These are phyloP conservation scores for Nitzschia inconspicua DNA, from an alignment of 108 stramenopile genomes.

Conservation along the genomic window DNA sequence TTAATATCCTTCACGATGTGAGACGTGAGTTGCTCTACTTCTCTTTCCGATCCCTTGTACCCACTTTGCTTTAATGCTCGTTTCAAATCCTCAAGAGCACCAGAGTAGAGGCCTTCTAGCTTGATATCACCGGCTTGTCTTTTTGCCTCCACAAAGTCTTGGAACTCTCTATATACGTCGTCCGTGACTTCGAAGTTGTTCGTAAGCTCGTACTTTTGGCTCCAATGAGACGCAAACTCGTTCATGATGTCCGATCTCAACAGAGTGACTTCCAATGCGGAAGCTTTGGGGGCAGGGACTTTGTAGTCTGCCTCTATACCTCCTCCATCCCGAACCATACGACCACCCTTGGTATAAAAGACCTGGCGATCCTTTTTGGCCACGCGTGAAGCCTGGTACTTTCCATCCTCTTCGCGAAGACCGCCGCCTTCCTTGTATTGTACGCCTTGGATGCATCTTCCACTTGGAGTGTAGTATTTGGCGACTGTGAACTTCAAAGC, in stretches of 20 bases:
- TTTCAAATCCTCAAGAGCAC: conserved; percentile 63
- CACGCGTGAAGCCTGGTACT: conserved; percentile 56
- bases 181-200: conserved; percentile 80
- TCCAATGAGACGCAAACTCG: conserved; percentile 88
- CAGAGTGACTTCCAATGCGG: conserved; percentile 83
- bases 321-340: conserved; percentile 87
- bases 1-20: conserved; percentile 68
- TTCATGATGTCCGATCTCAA: conserved; percentile 65
- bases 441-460: conserved; percentile 87
- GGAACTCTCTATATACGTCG: conserved; percentile 67
- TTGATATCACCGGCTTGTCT: conserved; percentile 70
- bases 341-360: conserved; percentile 73
- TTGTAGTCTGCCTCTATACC: conserved; percentile 91
- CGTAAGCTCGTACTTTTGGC: conserved; percentile 58
- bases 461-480: conserved; percentile 96
- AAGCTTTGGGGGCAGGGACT: conserved; percentile 77
- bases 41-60: conserved; percentile 58
- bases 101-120: conserved; percentile 65
- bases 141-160: conserved; percentile 61
- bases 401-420: conserved; percentile 29
- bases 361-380: conserved; percentile 61
- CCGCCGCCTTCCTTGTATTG: conserved; percentile 78
- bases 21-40: conserved; percentile 62
- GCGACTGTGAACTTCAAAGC: conserved; percentile 96
- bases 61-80: conserved; percentile 63